Base-by-base conservation (phyloP, 208 protist species). In the Naegleria fowleri region DNA sequence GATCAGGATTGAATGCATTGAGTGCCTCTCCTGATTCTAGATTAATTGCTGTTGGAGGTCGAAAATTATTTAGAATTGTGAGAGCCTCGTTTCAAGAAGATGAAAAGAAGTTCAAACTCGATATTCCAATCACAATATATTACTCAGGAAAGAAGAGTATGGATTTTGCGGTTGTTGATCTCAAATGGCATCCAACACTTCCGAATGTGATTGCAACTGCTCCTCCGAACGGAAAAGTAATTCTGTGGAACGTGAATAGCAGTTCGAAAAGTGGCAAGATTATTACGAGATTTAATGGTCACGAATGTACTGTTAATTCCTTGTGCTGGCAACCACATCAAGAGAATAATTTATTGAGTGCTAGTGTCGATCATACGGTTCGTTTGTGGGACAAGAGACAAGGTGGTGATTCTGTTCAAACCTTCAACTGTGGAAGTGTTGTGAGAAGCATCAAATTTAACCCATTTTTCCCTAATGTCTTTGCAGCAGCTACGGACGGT, bases 1-100 rank as follows among this genome's bases (percentile, higher is more conserved):
- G 83, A 29, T 48, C 33, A n/a, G 40, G 83, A 51, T 39, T 89
- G 4, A 67, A 89, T 41, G 41, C 86, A 55, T 5, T 89, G 6
- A 36, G 16, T 38, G 19, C 48, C 3, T 89, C 86, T 33, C 86
- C 86, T n/a, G 48, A 89, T 67, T 16, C 13, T 39, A 67, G 13
- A 41, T 67, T 67, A 25, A 67, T 89, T 67, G 86, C 86, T 89
- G 86, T 67, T 67, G 86, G 86, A 40, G 86, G 86, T 33, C 59
- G 86, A 67, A 67, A 55, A 38, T 16, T 89, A 25, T 89, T 41
- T 67, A 33, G 33, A 38, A 89, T 89, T n/a, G 41, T 87, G 51
- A 29, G 25, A 36, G 25, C 33, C 11, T n/a, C 13, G 9, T n/a
- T 40, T 40, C 9, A 48, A 25, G 84, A 39, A 36, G 19, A 79